These are phyloP conservation scores for Onygenales sp. DNA, from an alignment of 2,329 filamentous ascomycete genomes.

Conservation along the genomic window DNA sequence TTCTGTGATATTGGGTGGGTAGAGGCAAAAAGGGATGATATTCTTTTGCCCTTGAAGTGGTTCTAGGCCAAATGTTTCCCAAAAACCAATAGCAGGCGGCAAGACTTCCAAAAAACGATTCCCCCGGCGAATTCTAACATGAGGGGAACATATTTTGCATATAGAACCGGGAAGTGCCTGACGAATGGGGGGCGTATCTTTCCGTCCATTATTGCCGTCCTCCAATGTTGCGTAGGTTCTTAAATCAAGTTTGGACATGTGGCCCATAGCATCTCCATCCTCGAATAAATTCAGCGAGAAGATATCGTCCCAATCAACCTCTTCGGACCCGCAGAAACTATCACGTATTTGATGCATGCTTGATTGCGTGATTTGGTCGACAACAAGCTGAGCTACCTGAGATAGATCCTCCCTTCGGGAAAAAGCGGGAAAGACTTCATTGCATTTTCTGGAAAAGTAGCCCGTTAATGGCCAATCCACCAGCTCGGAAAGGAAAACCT, in stretches of 20 bases:
- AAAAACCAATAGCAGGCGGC: constrained; percentile 48
- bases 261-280: constrained; percentile 19
- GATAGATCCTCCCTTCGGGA: constrained; percentile 26
- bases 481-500: constrained; percentile 29
- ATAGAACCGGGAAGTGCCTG: constrained; percentile 20
- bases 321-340: constrained; percentile 5
- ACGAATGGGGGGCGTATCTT: constrained; percentile 11
- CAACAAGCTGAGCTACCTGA: constrained; percentile 30
- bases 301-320: neutral
- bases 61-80: constrained; percentile 51
- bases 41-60: constrained; percentile 48
- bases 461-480: constrained; percentile 32
- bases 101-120: constrained; percentile 46
- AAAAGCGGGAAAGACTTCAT: constrained; percentile 22
- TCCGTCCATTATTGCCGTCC: constrained; percentile 13
- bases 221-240: constrained; percentile 25
- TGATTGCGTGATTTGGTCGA: constrained; percentile 36
- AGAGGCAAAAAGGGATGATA: constrained; percentile 48
- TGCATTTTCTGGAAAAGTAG: constrained; percentile 28
- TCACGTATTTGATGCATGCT: constrained; percentile 29
- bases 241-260: constrained; percentile 25
- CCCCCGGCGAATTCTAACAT: constrained; percentile 45
- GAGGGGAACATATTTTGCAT: constrained; percentile 39
- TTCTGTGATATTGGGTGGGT: constrained; percentile 39
- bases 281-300: constrained; percentile 19